Evolutionary conservation across 2,329 filamentous ascomycete genomes (phyloP).

Genomic region (Septoria linicola): DNA sequence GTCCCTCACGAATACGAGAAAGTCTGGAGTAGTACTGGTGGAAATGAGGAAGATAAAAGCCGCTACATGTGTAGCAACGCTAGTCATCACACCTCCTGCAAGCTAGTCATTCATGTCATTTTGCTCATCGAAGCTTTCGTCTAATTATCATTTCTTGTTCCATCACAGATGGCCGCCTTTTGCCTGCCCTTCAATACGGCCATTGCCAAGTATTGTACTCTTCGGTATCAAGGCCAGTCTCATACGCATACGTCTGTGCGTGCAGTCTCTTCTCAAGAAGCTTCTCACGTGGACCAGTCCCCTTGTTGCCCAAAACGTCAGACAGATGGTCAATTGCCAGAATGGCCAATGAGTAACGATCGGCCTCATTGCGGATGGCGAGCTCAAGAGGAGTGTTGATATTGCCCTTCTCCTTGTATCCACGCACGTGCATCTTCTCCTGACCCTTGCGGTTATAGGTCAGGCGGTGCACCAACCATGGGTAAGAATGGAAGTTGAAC

Average conservation of each 20-base stretch:
- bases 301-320: constrained; percentile 61
- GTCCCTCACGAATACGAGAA: too few species aligned
- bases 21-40: too few species aligned
- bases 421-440: constrained; percentile 68
- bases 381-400: constrained; percentile 79
- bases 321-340: constrained; percentile 70
- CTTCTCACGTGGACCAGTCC: constrained; percentile 60
- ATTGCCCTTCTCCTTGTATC: constrained; percentile 81
- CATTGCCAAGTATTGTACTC: constrained; percentile 66
- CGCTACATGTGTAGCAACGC: too few species aligned
- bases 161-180: neutral
- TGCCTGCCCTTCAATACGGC: constrained; percentile 45
- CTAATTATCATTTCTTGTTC: neutral
- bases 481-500: constrained; percentile 84
- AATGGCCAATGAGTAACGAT: constrained; percentile 74
- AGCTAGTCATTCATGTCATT: neutral
- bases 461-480: constrained; percentile 74
- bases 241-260: constrained; percentile 64
- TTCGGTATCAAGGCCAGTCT: constrained; percentile 68
- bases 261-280: constrained; percentile 64
- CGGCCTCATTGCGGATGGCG: constrained; percentile 73
- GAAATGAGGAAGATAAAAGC: too few species aligned
- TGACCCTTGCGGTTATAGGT: constrained; percentile 72
- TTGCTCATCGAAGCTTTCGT: neutral
- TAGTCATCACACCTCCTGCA: too few species aligned